Evolutionary conservation across 75 land plant species (phyloP), one percentile per base, ranked within the genome.

Genomic region (Pinus albicaulis): DNA sequence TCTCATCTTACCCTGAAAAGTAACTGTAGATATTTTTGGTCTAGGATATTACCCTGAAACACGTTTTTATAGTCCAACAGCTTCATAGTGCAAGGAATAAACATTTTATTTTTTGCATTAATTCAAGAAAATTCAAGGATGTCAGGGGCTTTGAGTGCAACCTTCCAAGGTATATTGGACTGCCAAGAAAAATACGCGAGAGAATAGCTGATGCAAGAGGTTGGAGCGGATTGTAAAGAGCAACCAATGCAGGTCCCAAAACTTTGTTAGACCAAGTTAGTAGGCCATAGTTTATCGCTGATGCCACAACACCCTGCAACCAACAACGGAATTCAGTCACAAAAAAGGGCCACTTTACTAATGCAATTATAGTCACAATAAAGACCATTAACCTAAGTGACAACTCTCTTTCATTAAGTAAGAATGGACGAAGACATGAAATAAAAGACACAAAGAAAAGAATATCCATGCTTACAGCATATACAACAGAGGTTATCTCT

Each of bases 131-230:
- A 48, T 1, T 48, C 12, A 48, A 48, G 53, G 12, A 48, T 48
- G 53, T 10, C 53, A 48, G 11, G 53, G 11, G 53, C 53, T 48
- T 3, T 48, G 53, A 48, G 56, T 22, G 41, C 53, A 76, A 97
- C 99, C 98, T 97, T 83, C 99, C 99, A 31, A 95, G 59, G 80
- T 92, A 95, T 26, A 97, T 83, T 19, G 93, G 79, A 73, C 95
- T 94, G 59, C 93, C 89, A 55, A 95, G 84, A 79, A 97, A 92
- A 74, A 95, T 76, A 52, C 80, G 80, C 38, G 99, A 90, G 68
- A 97, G 82, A 62, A 97, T 63, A n/a, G 99, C 84, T 72, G 99
- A 92, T 48, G 90, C 85, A 56, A 88, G 87, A 68, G 98, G 98
- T 74, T 97, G 98, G 63, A 97, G 91, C 15, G 99, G 99, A 76